Evolutionary conservation across 169 alveolate species (phyloP).

Genomic region (Pseudocohnilembus persalinus): DNA sequence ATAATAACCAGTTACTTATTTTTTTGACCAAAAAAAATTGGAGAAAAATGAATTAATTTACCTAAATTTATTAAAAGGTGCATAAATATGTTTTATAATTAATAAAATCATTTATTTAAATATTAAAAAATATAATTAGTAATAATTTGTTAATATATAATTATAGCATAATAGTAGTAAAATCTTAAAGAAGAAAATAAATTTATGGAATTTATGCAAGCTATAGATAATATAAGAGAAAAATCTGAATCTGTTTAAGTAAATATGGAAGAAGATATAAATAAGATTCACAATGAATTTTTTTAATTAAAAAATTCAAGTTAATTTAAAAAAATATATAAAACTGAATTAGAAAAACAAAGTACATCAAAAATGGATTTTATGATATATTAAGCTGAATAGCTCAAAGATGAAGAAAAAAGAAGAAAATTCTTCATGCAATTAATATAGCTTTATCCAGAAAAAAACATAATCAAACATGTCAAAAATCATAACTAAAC

Average conservation of each 20-base stretch:
- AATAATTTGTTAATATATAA: too few relatives aligned
- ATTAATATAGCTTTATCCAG: neutral
- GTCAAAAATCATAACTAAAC: neutral
- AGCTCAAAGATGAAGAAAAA: neutral
- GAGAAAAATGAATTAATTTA: too few relatives aligned
- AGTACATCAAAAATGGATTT: neutral
- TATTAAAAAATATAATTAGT: too few relatives aligned
- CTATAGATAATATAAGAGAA: neutral
- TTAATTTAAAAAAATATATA: too few relatives aligned
- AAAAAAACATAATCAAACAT: neutral
- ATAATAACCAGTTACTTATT: too few relatives aligned
- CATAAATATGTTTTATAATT: too few relatives aligned
- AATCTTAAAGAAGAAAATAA: neutral
- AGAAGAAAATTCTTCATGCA: too few relatives aligned
- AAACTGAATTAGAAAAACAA: neutral
- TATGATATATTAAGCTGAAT: neutral
- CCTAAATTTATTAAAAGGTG: too few relatives aligned
- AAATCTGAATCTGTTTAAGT: neutral
- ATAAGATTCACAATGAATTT: too few relatives aligned
- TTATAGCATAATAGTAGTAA: neutral
- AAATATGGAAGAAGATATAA: neutral
- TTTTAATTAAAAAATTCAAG: too few relatives aligned
- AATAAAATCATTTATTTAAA: too few relatives aligned
- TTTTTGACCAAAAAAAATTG: too few relatives aligned
- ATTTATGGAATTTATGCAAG: neutral